Evolutionary conservation across 495 filamentous ascomycete genomes (phyloP), one percentile per base, ranked within the genome.

Genomic region (Penicillium coprophilum): DNA sequence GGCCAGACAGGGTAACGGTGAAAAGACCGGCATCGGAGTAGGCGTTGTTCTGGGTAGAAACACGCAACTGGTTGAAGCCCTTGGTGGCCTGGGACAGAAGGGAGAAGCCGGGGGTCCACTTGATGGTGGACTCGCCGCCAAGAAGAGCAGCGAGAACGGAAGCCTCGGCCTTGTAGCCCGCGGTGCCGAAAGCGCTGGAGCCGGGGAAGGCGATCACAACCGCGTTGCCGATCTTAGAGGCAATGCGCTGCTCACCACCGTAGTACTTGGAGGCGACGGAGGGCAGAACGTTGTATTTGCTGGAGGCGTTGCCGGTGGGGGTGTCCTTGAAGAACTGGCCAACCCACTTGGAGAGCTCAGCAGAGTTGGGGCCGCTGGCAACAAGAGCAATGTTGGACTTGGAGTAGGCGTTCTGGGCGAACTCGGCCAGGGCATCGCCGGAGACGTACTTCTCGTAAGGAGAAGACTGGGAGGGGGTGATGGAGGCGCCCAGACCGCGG

Each of bases 11-110:
- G 60, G 86, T 85, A 61, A 96, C 86, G 57, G 85, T 81, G 48
- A 99, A 81, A 23, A 99, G 85, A 63, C 94, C 95, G 53, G 93
- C 89, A 65, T 99, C 94, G 15, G 93, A 96, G 82, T 97, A 99
- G 53, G 89, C 82, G 58, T 79, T 73, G 78, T 95, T 90, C 61
- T 83, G 80, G 44, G 92, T 91, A 4, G 81, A 73, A 59, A 87
- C 84, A 53, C 74, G 76, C 52, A 87, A 85, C 62, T 87, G 83
- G 20, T 85, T 82, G 70, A 82, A 79, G 19, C 78, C 76, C 49
- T 86, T 76, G 52, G 85, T 80, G 40, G 86, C 88, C 77, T 95
- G 90, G 54, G 87, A 82, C 41, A 99, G 84, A 43, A 96, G 78
- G 12, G 88, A 92, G 79, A 96, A 97, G 52, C 94, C 95, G 52